Evolutionary conservation across 1,284 basidiomycete genomes (phyloP).

Genomic region (Fomitopsis betulina): DNA sequence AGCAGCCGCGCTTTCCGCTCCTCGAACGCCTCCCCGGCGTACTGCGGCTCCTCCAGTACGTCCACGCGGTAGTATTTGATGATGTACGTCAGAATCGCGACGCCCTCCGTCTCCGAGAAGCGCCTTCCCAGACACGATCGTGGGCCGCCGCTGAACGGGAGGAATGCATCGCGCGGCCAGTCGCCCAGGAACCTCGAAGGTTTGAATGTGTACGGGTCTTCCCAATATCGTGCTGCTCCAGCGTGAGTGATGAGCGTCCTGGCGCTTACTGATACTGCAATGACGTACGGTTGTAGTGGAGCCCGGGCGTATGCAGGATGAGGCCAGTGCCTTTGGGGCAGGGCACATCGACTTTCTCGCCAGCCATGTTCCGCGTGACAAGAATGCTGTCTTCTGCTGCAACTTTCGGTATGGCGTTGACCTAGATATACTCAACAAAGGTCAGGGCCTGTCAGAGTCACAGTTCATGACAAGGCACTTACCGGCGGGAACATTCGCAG

Average conservation of each 20-base stretch:
- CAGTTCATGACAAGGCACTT: constrained; percentile 16
- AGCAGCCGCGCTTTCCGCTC: constrained; percentile 25
- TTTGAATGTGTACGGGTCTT: constrained; percentile 34
- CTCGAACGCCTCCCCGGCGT: constrained; percentile 26
- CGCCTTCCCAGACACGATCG: constrained; percentile 38
- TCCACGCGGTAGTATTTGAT: constrained; percentile 18
- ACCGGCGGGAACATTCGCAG: constrained; percentile 58
- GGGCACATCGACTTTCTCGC: constrained; percentile 35
- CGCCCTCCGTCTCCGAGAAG: constrained; percentile 27
- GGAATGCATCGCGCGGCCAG: constrained; percentile 36
- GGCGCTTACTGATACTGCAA: background rate
- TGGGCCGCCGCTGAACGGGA: constrained; percentile 34
- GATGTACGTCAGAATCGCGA: constrained; percentile 17
- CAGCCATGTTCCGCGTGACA: constrained; percentile 31
- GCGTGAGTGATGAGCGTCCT: background rate
- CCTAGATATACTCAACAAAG: constrained; percentile 17
- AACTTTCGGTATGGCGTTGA: constrained; percentile 43
- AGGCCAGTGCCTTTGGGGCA: constrained; percentile 43
- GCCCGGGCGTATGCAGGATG: constrained; percentile 35
- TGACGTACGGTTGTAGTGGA: constrained; percentile 37
- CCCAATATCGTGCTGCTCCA: constrained; percentile 35
- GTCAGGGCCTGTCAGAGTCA: background rate
- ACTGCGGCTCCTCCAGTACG: constrained; percentile 28
- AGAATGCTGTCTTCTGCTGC: constrained; percentile 44
- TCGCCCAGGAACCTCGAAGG: constrained; percentile 37